Evolutionary conservation across 2,329 filamentous ascomycete genomes (phyloP), one percentile per base, ranked within the genome.

Genomic region (Cladobotryum mycophilum): DNA sequence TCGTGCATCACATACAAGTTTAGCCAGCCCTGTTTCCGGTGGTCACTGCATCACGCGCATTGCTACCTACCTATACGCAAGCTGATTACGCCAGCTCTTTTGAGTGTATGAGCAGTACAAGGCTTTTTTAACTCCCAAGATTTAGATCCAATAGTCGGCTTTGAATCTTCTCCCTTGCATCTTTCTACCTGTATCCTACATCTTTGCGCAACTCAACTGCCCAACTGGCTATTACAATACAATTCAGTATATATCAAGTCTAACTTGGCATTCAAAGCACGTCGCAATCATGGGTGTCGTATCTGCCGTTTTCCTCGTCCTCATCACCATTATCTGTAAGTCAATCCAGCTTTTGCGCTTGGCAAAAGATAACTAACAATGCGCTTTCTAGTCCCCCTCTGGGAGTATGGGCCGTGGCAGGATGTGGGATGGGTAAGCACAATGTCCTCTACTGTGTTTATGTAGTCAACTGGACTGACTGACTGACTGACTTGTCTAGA

Each of bases 401-500:
- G 49, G 84, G 82, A 45, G 82, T 85, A 41, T 83, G 75, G 62
- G 67, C 78, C 45, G 76, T 87, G 47, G 77, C 82, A 51, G 84
- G 84, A 61, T 87, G 82, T 61, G 82, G 83, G 52, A 70, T 71
- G 63, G 72, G 71, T 73, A 66, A 61, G 68, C 63, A 6, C 13
- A 34, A 33, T 38, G 33, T 37, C n/a, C n/a, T 49, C 50, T 33
- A 2, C 17, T 30, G 12, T 5, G 17, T 5, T 18, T 12, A 18
- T 13, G 11, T 13, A 2, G 1, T 18, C n/a, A 41, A 15, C 11
- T 20, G 2, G 9, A 35, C 17, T 18, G 20, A 44, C 55, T 61
- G 20, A 44, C 55, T 61, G 37, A 62, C 50, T 8, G 20, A 17
- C 38, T 66, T 70, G 58, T 40, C 67, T 70, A 59, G 84, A 87